Conservation (phyloP, 306 rosid genomes). For the Crotalaria pallida region DNA sequence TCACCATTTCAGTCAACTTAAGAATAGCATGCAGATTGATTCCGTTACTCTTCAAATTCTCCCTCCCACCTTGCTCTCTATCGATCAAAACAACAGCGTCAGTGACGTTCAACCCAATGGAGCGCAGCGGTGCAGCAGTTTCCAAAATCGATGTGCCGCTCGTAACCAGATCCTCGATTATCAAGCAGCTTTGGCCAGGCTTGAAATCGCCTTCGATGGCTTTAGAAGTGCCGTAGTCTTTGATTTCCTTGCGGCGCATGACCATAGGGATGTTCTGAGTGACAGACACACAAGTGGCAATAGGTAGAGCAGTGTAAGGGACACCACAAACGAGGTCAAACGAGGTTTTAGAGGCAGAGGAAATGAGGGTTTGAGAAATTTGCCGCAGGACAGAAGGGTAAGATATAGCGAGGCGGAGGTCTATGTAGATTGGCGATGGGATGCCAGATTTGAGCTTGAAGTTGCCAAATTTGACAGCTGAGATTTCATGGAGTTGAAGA, state of each 20-base stretch:
- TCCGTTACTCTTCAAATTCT: constrained; percentile 73
- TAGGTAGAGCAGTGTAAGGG: constrained; percentile 86
- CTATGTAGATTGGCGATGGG: constrained; percentile 79
- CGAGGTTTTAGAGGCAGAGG: constrained; percentile 49
- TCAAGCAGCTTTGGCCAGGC: constrained; percentile 54
- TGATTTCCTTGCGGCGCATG: constrained; percentile 91
- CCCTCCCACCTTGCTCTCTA: constrained; percentile 85
- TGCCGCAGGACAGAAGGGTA: constrained; percentile 62
- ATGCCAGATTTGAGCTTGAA: constrained; percentile 93
- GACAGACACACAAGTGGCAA: constrained; percentile 69
- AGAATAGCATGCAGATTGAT: constrained; percentile 62
- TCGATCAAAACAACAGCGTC: constrained; percentile 84
- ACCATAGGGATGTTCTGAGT: constrained; percentile 62
- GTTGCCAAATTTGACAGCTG: constrained; percentile 88
- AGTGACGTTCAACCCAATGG: constrained; percentile 60
- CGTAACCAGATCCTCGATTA: constrained; percentile 83
- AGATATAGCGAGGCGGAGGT: constrained; percentile 78
- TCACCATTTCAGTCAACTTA: constrained; percentile 75
- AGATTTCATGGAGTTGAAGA: constrained; percentile 80
- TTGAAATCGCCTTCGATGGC: constrained; percentile 66
- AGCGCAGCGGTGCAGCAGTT: constrained; percentile 74
- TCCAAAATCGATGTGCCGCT: constrained; percentile 81
- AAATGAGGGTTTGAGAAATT: constrained; percentile 70
- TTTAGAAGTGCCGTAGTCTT: constrained; percentile 83
- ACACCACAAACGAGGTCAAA: constrained; percentile 83